Conservation (phyloP, 2,329 filamentous ascomycete genomes). For the Verruconis gallopava region DNA sequence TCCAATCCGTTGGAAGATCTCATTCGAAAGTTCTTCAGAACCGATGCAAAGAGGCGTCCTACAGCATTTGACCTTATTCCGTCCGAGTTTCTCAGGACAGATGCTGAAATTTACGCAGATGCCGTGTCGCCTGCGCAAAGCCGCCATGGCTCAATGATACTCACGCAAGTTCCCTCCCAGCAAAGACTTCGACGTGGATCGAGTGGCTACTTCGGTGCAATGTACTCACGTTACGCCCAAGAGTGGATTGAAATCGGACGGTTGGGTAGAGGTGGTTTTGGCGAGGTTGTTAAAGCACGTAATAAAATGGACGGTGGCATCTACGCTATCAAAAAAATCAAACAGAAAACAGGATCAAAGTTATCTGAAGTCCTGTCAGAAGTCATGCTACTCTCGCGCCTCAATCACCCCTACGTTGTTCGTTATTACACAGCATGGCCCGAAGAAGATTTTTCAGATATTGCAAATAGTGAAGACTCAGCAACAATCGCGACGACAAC, state of each 20-base stretch:
- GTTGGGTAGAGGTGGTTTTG: constrained; percentile 87
- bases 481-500: constrained; percentile 14
- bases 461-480: constrained; percentile 1
- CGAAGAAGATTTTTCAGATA: constrained; percentile 45
- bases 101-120: constrained; percentile 31
- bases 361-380: constrained; percentile 74
- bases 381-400: constrained; percentile 76
- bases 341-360: constrained; percentile 58
- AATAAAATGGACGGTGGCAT: constrained; percentile 89
- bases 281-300: constrained; percentile 87
- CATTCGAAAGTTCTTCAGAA: constrained; percentile 70
- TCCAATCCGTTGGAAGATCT: constrained; percentile 69
- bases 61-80: constrained; percentile 63
- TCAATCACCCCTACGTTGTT: constrained; percentile 80
- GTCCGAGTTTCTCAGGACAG: constrained; percentile 40
- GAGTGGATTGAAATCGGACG: constrained; percentile 86
- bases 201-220: constrained; percentile 1
- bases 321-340: constrained; percentile 96
- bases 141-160: constrained; percentile 23
- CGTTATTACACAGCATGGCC: constrained; percentile 95
- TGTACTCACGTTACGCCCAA: constrained; percentile 60
- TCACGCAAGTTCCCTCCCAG: constrained; percentile 14
- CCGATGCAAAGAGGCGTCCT: constrained; percentile 70
- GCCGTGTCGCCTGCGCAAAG: constrained; percentile 23
- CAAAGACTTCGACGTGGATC: constrained; percentile 7